Evolutionary conservation across 2,329 filamentous ascomycete genomes (phyloP).

Genomic region (Lecanicillium sp.): DNA sequence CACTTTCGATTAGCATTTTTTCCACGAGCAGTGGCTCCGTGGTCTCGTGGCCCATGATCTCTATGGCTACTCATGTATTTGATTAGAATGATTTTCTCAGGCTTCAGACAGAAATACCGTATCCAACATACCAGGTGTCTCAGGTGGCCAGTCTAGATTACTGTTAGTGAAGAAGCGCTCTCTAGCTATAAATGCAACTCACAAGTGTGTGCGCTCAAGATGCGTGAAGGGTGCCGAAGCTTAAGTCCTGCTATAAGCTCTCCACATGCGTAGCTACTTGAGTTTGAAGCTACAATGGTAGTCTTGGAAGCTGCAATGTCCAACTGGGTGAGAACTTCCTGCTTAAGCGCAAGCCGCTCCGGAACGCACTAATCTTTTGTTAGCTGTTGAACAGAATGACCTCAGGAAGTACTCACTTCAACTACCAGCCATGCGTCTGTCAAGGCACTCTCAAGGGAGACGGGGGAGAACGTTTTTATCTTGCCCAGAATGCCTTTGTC

Average conservation of each 20-base stretch:
- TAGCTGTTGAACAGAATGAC: too few relatives aligned
- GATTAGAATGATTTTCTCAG: not conserved
- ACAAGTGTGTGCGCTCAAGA: conserved; percentile 37
- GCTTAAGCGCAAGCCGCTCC: conserved; percentile 33
- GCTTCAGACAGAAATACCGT: not conserved
- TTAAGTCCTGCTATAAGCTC: conserved; percentile 31
- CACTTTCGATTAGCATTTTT: conserved; percentile 17
- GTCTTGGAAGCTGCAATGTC: conserved; percentile 26
- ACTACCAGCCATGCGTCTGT: conserved; percentile 18
- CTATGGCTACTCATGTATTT: conserved; percentile 14
- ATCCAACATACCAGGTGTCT: conserved; percentile 17
- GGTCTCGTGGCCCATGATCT: conserved; percentile 23
- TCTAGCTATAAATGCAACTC: conserved; percentile 12
- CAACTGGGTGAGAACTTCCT: conserved; percentile 27
- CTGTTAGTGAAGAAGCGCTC: not conserved
- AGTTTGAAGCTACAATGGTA: conserved; percentile 37
- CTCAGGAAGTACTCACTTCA: conserved; percentile 14
- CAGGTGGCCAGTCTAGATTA: conserved; percentile 22
- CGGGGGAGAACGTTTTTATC: conserved; percentile 14
- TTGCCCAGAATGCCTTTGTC: conserved; percentile 9
- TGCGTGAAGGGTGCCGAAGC: conserved; percentile 23
- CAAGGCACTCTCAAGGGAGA: conserved; percentile 13
- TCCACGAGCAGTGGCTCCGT: conserved; percentile 15
- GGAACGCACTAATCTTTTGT: conserved; percentile 30
- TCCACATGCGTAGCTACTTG: conserved; percentile 35